Evolutionary conservation across 2,329 filamentous ascomycete species (phyloP).

Genomic region (Diaporthe velutina): DNA sequence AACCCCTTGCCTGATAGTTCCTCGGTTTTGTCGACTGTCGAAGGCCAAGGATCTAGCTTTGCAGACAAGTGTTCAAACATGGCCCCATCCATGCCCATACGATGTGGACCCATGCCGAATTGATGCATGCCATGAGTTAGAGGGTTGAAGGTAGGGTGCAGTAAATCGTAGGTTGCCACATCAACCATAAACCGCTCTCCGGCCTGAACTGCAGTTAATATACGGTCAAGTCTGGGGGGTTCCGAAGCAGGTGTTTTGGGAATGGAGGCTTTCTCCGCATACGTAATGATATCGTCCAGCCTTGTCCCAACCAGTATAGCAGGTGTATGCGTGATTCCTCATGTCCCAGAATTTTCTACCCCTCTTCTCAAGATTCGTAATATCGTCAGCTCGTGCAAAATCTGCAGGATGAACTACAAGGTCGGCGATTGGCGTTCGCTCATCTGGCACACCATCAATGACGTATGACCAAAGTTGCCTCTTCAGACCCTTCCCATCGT

Average conservation of each 20-base stretch:
- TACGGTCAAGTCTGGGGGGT: not conserved
- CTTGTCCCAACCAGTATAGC: not conserved
- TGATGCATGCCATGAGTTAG: no score
- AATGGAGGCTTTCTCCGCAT: no score
- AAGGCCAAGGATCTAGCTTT: not conserved
- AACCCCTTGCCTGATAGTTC: not conserved
- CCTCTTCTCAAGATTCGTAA: not conserved
- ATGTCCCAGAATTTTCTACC: not conserved
- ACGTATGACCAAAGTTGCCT: accelerated
- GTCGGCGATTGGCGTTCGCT: not conserved
- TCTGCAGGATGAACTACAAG: not conserved
- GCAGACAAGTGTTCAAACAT: not conserved
- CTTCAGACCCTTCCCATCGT: not conserved
- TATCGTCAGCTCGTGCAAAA: not conserved
- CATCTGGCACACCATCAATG: not conserved
- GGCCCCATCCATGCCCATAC: no score
- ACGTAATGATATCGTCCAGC: not conserved
- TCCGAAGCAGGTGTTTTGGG: no score
- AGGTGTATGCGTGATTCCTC: not conserved
- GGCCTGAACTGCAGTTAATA: not conserved
- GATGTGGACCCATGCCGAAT: no score
- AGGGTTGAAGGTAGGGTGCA: not conserved
- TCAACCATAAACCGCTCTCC: not conserved
- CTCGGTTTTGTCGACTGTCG: not conserved
- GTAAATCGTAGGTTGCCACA: not conserved